A percentile compares a stretch with the other conserved stretches of the same genome.
Evolutionary conservation across 306 rosid genomes (phyloP).

Genomic region (Ochetophila trinervis): DNA sequence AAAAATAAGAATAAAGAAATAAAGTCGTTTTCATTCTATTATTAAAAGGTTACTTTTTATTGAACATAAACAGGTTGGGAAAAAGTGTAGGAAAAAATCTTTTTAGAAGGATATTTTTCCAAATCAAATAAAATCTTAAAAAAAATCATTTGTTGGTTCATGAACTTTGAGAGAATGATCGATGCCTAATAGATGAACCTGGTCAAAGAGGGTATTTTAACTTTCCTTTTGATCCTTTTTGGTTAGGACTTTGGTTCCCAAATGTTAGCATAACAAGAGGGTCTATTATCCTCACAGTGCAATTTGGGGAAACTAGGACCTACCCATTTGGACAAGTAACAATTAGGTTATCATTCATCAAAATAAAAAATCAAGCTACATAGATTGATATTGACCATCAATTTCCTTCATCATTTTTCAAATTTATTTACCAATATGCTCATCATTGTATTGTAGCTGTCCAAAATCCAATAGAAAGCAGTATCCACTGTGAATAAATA

Average conservation of each 20-base stretch:
- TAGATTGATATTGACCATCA: constrained; percentile 22
- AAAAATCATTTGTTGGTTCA: constrained; percentile 3
- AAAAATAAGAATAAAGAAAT: too few relatives aligned
- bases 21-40: too few relatives aligned
- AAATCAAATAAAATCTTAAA: constrained; percentile 11
- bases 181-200: constrained; percentile 1
- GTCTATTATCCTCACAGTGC: not conserved
- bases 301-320: constrained; percentile 7
- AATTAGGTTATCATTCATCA: constrained; percentile 28
- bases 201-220: constrained; percentile 42
- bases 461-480: constrained; percentile 14
- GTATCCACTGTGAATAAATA: not conserved
- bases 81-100: not conserved
- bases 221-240: constrained; percentile 17
- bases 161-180: constrained; percentile 29
- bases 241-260: constrained; percentile 11
- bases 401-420: constrained; percentile 19
- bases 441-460: constrained; percentile 6
- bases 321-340: constrained; percentile 29
- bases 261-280: not conserved
- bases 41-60: too few relatives aligned
- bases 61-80: too few relatives aligned
- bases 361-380: constrained; percentile 30
- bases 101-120: not conserved
- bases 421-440: not conserved